These are phyloP conservation scores for Triticum urartu DNA, from an alignment of 176 grass and related monocot genomes.

Conservation along the genomic window DNA sequence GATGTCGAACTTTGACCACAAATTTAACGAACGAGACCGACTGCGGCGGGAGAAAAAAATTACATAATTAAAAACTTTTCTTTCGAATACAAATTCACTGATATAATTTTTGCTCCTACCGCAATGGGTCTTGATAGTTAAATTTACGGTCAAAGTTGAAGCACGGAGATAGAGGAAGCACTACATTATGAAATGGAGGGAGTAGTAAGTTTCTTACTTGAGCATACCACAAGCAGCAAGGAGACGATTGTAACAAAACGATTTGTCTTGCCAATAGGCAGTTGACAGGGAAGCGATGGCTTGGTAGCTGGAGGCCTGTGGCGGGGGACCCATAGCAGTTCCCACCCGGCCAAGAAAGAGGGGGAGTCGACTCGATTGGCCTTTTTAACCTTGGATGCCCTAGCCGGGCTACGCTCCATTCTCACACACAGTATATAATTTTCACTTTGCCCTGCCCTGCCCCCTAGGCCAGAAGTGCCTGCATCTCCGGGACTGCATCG, in stretches of 20 bases:
- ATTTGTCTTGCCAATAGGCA: neutral
- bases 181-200: no score
- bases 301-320: neutral
- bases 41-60: no score
- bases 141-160: no score
- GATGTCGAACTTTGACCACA: no score
- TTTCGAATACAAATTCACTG: no score
- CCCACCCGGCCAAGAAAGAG: neutral
- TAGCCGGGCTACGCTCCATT: neutral
- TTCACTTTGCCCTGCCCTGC: slow-evolving; percentile 22
- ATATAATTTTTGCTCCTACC: no score
- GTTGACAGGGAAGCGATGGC: neutral
- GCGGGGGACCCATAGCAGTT: slow-evolving; percentile 32
- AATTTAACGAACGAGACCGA: no score
- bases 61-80: no score
- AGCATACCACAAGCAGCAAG: neutral
- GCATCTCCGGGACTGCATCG: neutral
- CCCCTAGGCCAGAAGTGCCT: neutral
- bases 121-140: no score
- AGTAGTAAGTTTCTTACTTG: no score
- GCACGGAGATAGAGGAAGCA: no score
- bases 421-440: neutral
- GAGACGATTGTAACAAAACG: no score
- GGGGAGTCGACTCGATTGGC: neutral
- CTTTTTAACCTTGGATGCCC: slow-evolving; percentile 24